These are phyloP conservation scores for Clarireedia homoeocarpa DNA, from an alignment of 2,329 filamentous ascomycete genomes.

Conservation along the genomic window DNA sequence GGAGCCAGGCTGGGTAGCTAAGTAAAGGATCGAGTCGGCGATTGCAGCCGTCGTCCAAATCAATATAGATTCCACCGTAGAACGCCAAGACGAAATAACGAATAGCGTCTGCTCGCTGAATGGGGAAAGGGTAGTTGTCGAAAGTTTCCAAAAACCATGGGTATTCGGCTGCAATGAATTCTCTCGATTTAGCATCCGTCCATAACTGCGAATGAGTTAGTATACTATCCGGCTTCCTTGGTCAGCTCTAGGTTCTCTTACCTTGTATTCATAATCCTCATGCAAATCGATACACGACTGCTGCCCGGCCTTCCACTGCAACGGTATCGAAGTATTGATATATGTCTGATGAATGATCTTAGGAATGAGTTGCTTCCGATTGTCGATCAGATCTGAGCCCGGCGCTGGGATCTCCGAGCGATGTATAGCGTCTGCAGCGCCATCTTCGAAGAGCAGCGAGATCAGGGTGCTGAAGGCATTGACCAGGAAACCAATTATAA, in stretches of 20 bases:
- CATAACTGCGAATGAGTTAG: slow-evolving; percentile 48
- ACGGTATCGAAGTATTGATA: slow-evolving; percentile 60
- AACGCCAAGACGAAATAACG: slow-evolving; percentile 72
- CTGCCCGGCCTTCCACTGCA: slow-evolving; percentile 58
- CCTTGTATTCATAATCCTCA: slow-evolving; percentile 65
- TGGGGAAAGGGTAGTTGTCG: slow-evolving; percentile 64
- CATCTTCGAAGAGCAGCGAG: slow-evolving; percentile 60
- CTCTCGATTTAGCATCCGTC: slow-evolving; percentile 61
- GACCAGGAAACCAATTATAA: slow-evolving; percentile 56
- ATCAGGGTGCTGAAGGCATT: slow-evolving; percentile 64
- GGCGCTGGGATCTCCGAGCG: slow-evolving; percentile 58
- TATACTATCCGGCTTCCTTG: not conserved
- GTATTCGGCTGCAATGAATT: slow-evolving; percentile 67
- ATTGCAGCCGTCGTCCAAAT: slow-evolving; percentile 50
- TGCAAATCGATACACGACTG: slow-evolving; percentile 60
- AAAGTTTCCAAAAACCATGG: slow-evolving; percentile 72
- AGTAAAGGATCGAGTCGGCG: slow-evolving; percentile 50
- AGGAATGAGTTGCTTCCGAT: slow-evolving; percentile 54
- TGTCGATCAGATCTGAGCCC: slow-evolving; percentile 50
- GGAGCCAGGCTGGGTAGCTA: slow-evolving; percentile 61
- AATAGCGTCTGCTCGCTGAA: slow-evolving; percentile 71
- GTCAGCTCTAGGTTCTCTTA: slow-evolving; percentile 28
- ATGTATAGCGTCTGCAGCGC: slow-evolving; percentile 57
- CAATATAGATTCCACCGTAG: slow-evolving; percentile 75
- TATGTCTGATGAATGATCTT: slow-evolving; percentile 76